phyloP scores from a whole-genome alignment of 805 yeast species.

The Lachancea sp. region DNA sequence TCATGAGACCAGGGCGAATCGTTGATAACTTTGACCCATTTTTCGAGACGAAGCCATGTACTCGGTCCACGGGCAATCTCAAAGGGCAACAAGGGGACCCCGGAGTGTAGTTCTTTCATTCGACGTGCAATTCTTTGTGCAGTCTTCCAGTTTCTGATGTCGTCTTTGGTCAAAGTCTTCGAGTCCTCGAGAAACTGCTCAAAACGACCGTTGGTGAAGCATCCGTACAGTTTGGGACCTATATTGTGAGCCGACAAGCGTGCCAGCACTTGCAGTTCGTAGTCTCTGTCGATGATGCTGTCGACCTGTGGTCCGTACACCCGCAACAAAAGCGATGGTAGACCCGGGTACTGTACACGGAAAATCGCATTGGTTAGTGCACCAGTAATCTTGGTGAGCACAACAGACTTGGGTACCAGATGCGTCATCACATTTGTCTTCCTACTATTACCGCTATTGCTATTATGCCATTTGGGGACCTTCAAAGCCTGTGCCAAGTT shows the following conservation, averaged over 20 bases:
- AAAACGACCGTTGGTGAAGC: slow-evolving; percentile 85
- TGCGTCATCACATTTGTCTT: slow-evolving; percentile 29
- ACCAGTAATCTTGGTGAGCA: slow-evolving; percentile 69
- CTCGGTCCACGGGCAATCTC: slow-evolving; percentile 60
- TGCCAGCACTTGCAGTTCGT: slow-evolving; percentile 65
- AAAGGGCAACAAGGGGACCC: slow-evolving; percentile 53
- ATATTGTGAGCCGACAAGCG: slow-evolving; percentile 71
- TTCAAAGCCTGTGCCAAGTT: slow-evolving; percentile 54
- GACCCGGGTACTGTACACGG: slow-evolving; percentile 57
- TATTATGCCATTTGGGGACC: slow-evolving; percentile 81
- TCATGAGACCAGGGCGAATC: slow-evolving; percentile 35
- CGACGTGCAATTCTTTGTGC: slow-evolving; percentile 86
- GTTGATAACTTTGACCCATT: slow-evolving; percentile 57
- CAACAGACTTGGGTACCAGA: slow-evolving; percentile 39
- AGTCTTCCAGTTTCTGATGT: slow-evolving; percentile 68
- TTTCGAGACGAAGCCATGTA: slow-evolving; percentile 60
- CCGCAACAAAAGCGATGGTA: slow-evolving; percentile 63
- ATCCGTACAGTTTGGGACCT: slow-evolving; percentile 86
- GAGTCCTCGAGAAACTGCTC: slow-evolving; percentile 90
- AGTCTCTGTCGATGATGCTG: slow-evolving; percentile 76
- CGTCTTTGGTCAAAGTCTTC: slow-evolving; percentile 62
- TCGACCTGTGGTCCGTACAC: slow-evolving; percentile 87
- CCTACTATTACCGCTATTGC: too few relatives aligned
- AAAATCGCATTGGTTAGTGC: slow-evolving; percentile 91
- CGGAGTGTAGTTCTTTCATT: slow-evolving; percentile 89